Conservation (phyloP, 83 land plant species). For the Larix sibirica region DNA sequence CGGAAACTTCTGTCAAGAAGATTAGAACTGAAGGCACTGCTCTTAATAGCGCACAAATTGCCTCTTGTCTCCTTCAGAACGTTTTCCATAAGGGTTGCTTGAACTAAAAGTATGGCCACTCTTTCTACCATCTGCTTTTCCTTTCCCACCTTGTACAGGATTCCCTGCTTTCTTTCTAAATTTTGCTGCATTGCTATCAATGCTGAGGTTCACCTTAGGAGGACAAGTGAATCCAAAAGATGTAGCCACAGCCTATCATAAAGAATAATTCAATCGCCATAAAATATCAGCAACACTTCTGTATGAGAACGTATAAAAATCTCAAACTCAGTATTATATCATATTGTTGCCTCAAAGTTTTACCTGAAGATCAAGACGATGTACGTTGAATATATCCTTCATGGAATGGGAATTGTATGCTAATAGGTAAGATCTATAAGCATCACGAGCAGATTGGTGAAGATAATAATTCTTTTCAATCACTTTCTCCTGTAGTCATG, state of each 20-base stretch:
- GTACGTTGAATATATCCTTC: slow-evolving; percentile 93
- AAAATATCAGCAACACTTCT: neutral
- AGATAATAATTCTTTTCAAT: slow-evolving; percentile 82
- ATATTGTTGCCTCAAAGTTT: neutral
- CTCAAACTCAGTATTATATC: neutral
- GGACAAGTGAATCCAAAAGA: slow-evolving; percentile 61
- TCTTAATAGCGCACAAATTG: slow-evolving; percentile 14
- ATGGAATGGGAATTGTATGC: slow-evolving; percentile 92
- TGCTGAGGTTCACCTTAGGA: slow-evolving; percentile 77
- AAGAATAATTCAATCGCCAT: neutral
- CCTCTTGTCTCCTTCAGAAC: slow-evolving; percentile 16
- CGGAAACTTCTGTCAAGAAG: neutral
- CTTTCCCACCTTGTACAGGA: slow-evolving; percentile 18
- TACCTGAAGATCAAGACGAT: slow-evolving; percentile 88
- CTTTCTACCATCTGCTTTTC: slow-evolving; percentile 34
- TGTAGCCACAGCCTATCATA: slow-evolving; percentile 63
- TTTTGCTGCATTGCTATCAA: slow-evolving; percentile 89
- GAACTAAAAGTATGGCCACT: slow-evolving; percentile 62
- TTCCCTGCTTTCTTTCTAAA: slow-evolving; percentile 54
- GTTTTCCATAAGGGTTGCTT: slow-evolving; percentile 77
- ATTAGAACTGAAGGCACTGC: neutral
- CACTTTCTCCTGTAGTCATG: slow-evolving; percentile 65
- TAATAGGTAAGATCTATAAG: slow-evolving; percentile 81
- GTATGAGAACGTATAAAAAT: neutral
- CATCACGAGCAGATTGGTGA: slow-evolving; percentile 90